Base-by-base conservation (phyloP, 106 monocot species). In the Cymbidium sinense region DNA sequence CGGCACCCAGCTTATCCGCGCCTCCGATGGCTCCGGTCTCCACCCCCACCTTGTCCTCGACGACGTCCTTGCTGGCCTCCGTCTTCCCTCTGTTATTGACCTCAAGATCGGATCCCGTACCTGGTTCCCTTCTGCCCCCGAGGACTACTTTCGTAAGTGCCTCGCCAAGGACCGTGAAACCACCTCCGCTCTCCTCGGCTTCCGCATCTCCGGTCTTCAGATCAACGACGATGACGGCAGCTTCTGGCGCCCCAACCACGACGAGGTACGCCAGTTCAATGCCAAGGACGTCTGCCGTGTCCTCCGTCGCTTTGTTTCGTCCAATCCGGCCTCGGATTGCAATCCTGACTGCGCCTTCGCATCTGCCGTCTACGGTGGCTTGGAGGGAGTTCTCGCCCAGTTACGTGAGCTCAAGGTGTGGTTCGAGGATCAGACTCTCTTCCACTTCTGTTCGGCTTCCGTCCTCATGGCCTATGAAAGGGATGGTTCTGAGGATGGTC, bases 401-500 rank as follows among this genome's bases (percentile, higher is more conserved):
- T 50, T 96, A 75, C n/a, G 76, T 58, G 87, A 93, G 58, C 81
- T 96, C 17, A 96, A 93, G 81, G 75, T 79, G 7, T 96, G 96
- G 96, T 96, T 96, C 50, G 93, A 91, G 79, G 86, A 88, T 19
- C 96, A 93, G 85, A 93, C 96, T 0, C 33, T 85, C 33, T 96
- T 80, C 81, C 93, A 93, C 43, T 96, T 96, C 86, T 86, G 83
- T 80, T 91, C 93, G 5, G 81, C 80, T 0, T 96, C 96, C 29
- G 78, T 91, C 21, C 76, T 96, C 61, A 37, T 93, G 77, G 50
- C 76, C 8, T 85, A 80, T 25, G 90, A 77, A 36, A 82, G 76
- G 50, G 84, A 70, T 52, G 73, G 9, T 47, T 77, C 25, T 19
- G 83, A 34, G 62, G 70, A 19, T 0, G 64, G 65, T 25, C 29